phyloP scores from a whole-genome alignment of 139 green algal species.

The Pleodorina starrii region DNA sequence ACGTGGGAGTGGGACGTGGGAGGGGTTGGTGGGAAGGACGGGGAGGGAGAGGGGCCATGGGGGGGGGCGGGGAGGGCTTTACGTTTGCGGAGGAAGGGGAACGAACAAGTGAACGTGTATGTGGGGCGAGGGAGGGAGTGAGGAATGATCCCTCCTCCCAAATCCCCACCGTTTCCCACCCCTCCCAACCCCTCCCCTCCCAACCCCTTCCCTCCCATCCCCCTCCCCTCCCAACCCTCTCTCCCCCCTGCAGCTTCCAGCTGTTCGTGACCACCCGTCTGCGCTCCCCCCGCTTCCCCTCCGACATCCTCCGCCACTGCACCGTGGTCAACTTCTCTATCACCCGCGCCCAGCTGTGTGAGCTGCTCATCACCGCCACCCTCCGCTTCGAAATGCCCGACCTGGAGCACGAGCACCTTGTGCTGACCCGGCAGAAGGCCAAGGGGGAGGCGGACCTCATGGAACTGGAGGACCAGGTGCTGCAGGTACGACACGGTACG shows the following conservation, averaged over 20 bases:
- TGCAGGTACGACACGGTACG: constrained; percentile 31
- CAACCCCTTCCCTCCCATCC: background rate
- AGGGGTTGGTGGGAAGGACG: background rate
- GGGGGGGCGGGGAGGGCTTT: background rate
- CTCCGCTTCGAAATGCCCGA: constrained; percentile 79
- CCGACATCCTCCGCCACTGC: constrained; percentile 49
- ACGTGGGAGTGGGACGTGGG: background rate
- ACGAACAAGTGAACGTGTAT: too few species aligned
- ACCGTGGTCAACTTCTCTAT: constrained; percentile 63
- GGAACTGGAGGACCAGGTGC: constrained; percentile 54
- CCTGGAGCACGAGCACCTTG: constrained; percentile 73
- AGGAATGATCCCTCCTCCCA: background rate
- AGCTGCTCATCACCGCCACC: constrained; percentile 72
- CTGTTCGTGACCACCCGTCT: constrained; percentile 56
- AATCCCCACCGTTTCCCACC: background rate
- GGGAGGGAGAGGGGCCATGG: background rate
- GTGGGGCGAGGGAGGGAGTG: too few species aligned
- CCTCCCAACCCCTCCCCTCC: background rate
- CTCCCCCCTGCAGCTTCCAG: constrained; percentile 46
- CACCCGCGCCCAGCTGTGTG: constrained; percentile 57
- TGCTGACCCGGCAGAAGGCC: constrained; percentile 42
- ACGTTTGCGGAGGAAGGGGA: too few species aligned
- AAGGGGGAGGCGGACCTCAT: constrained; percentile 52
- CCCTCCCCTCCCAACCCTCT: background rate
- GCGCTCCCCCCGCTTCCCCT: constrained; percentile 46